Conservation (phyloP, 2,329 filamentous ascomycete genomes). For the Fulvia fulva region DNA sequence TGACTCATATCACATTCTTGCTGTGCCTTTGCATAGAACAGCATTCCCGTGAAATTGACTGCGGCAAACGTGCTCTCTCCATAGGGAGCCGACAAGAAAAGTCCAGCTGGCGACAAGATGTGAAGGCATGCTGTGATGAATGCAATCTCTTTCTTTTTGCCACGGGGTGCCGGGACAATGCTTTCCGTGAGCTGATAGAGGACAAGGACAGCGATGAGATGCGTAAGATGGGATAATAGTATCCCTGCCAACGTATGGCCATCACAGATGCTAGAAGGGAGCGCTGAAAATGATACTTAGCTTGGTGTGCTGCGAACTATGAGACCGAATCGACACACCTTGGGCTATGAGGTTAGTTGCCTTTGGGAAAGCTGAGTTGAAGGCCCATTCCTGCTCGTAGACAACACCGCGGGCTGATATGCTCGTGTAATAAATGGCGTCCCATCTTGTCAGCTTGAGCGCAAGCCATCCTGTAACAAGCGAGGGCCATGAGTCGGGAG, state of each 20-base stretch:
- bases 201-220: slow-evolving; percentile 69
- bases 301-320: not conserved
- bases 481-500: slow-evolving; percentile 22
- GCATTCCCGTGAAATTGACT: slow-evolving; percentile 69
- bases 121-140: slow-evolving; percentile 71
- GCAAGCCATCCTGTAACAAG: slow-evolving; percentile 38
- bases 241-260: slow-evolving; percentile 55
- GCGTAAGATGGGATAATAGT: slow-evolving; percentile 65
- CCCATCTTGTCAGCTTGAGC: slow-evolving; percentile 68
- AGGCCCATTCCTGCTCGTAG: slow-evolving; percentile 84
- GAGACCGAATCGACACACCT: slow-evolving; percentile 38
- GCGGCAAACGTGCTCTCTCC: slow-evolving; percentile 75
- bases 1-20: slow-evolving; percentile 2
- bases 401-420: slow-evolving; percentile 60
- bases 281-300: slow-evolving; percentile 29
- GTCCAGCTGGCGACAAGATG: slow-evolving; percentile 77
- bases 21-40: slow-evolving; percentile 58
- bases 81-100: slow-evolving; percentile 87
- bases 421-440: slow-evolving; percentile 71
- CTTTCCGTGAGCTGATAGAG: slow-evolving; percentile 63
- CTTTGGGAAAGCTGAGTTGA: slow-evolving; percentile 57
- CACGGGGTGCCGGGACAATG: slow-evolving; percentile 45
- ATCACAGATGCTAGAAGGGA: slow-evolving; percentile 15
- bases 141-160: slow-evolving; percentile 46
- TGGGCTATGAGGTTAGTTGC: slow-evolving; percentile 40